Base-by-base conservation (phyloP, 164 flowering plant genomes). In the Liriodendron chinense region DNA sequence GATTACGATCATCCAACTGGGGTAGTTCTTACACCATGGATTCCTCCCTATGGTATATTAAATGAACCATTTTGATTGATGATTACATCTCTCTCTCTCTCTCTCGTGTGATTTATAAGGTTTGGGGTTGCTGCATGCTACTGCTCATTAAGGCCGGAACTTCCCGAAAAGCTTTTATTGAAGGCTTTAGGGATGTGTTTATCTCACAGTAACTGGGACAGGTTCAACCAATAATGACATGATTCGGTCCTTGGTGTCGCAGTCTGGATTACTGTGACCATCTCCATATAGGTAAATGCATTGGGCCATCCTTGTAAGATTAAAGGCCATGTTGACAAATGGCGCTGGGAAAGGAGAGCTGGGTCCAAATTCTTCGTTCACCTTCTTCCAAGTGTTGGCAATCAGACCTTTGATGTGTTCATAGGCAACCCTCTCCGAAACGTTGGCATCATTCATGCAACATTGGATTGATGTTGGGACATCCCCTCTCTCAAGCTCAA, bases 401-500 rank as follows among this genome's bases (percentile, higher is more conserved):
- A 75, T 62, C 24, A 71, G 25, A 5, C 28, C 73, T 75, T 12
- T 71, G 14, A 80, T 63, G 47, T 75, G 64, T 34, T 75, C 24
- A 2, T 74, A 61, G 59, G 80, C 83, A 20, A 8, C 73, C 9
- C 24, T 10, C 53, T 77, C 83, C 0, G 78, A 34, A 63, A 57
- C 70, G 3, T 69, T 64, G 12, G 73, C 47, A 59, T 75, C 76
- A 8, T 18, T 22, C 78, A 77, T 77, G 65, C 74, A 72, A 63
- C 80, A 80, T 10, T 72, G 50, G 20, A 77, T 77, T 9, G 78
- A 62, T 22, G 74, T 68, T 69, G 76, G 23, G 9, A 48, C 76
- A 65, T 78, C 81, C 4, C 81, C 77, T 72, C 78, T 73, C 47
- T 65, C 74, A 1, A 20, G 53, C 43, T 81, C 77, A 16, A 47